A percentile compares a stretch with the other conserved stretches of the same genome.
phyloP scores from a whole-genome alignment of 2,329 filamentous ascomycete genomes.

The Botryotinia convoluta region DNA sequence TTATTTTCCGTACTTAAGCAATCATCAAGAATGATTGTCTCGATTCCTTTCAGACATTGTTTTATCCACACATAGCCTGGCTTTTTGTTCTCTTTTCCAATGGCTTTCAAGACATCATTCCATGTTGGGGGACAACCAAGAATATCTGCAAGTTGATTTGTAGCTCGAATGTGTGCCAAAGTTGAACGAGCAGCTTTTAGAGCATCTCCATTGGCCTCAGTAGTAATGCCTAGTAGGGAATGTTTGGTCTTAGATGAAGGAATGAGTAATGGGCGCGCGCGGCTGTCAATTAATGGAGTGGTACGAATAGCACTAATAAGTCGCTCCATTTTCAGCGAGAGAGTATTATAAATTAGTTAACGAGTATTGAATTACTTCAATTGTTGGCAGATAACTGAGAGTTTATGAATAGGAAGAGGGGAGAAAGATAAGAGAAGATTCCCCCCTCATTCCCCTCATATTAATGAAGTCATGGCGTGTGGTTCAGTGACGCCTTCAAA shows the following conservation, averaged over 20 bases:
- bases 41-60: constrained; percentile 68
- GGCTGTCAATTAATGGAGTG: constrained; percentile 70
- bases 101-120: constrained; percentile 45
- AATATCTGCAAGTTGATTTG: constrained; percentile 63
- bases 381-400: not conserved
- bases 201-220: constrained; percentile 69
- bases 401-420: not conserved
- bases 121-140: constrained; percentile 66
- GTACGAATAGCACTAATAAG: constrained; percentile 44
- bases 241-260: constrained; percentile 47
- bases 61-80: constrained; percentile 54
- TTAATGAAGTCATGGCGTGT: not conserved
- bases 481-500: not conserved
- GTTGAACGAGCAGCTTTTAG: constrained; percentile 59
- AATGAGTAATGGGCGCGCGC: constrained; percentile 67
- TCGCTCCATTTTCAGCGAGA: constrained; percentile 2
- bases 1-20: constrained; percentile 57
- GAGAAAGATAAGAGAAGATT: not conserved
- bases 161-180: constrained; percentile 67
- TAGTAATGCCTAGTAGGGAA: constrained; percentile 59
- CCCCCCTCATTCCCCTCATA: constrained; percentile 9
- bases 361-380: not conserved
- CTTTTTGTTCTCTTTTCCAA: constrained; percentile 29
- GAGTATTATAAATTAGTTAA: not conserved
- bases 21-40: constrained; percentile 76